Evolutionary conservation across 345 rosid species (phyloP).

Genomic region (Gossypium anomalum): DNA sequence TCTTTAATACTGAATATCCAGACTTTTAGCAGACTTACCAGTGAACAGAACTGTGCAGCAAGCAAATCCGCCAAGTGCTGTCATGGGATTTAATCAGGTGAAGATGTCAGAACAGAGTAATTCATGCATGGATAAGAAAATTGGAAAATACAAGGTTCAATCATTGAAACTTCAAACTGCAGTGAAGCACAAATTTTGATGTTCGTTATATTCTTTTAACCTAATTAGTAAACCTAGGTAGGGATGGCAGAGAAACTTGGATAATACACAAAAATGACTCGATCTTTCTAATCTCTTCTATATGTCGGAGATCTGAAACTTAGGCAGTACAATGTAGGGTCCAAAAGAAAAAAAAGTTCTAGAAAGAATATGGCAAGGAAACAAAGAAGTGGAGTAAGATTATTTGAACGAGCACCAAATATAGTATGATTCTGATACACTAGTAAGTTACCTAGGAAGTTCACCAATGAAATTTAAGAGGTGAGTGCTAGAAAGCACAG

Average conservation of each 20-base stretch:
- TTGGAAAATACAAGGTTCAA: constrained; percentile 1
- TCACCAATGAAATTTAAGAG: not conserved
- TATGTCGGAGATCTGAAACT: not conserved
- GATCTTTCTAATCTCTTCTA: not conserved
- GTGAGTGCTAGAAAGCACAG: too few species aligned
- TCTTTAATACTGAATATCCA: constrained; percentile 9
- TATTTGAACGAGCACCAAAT: not conserved
- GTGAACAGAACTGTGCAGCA: constrained; percentile 52
- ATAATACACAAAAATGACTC: not conserved
- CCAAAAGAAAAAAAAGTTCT: constrained; percentile 1
- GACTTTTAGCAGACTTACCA: constrained; percentile 47
- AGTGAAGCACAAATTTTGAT: constrained; percentile 1
- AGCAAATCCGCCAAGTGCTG: constrained; percentile 94
- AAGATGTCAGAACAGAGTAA: constrained; percentile 20
- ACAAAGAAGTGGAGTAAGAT: not conserved
- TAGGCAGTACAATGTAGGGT: not conserved
- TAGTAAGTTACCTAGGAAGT: not conserved
- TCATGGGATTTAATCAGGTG: constrained; percentile 27
- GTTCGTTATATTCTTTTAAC: constrained; percentile 6
- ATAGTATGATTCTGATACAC: not conserved
- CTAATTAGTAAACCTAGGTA: not conserved
- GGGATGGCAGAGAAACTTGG: not conserved
- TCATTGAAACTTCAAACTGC: not conserved
- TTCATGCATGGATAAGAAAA: constrained; percentile 11
- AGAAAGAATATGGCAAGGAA: not conserved